Evolutionary conservation across 2,329 filamentous ascomycete genomes (phyloP).

Genomic region (Alternaria dauci): DNA sequence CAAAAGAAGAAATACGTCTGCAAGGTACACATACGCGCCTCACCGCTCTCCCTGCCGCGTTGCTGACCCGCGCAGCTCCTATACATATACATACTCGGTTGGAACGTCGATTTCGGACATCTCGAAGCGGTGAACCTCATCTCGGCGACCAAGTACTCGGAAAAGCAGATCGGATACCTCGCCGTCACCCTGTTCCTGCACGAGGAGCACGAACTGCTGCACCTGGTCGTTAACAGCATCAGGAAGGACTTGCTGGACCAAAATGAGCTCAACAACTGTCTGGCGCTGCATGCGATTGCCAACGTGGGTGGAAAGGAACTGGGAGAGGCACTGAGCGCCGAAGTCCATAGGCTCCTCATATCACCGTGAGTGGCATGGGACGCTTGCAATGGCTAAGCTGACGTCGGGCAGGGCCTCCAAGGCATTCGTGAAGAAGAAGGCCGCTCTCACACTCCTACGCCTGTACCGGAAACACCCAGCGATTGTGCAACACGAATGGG

Average conservation of each 20-base stretch:
- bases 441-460: slow-evolving; percentile 88
- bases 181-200: slow-evolving; percentile 97
- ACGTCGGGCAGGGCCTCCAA: slow-evolving; percentile 73
- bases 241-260: slow-evolving; percentile 93
- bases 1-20: slow-evolving; percentile 99
- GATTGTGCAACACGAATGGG: slow-evolving; percentile 96
- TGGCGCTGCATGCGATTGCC: slow-evolving; percentile 95
- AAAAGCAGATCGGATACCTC: slow-evolving; percentile 98
- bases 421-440: slow-evolving; percentile 99
- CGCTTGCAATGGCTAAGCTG: slow-evolving; percentile 21
- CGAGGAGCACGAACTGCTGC: slow-evolving; percentile 94
- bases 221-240: slow-evolving; percentile 98
- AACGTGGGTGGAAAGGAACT: slow-evolving; percentile 97
- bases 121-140: slow-evolving; percentile 98
- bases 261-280: slow-evolving; percentile 96
- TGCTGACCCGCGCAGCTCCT: slow-evolving; percentile 67
- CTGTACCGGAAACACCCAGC: slow-evolving; percentile 93
- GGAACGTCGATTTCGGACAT: slow-evolving; percentile 99
- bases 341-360: slow-evolving; percentile 93
- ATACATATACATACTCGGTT: slow-evolving; percentile 98
- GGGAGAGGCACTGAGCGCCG: slow-evolving; percentile 89
- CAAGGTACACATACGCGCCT: slow-evolving; percentile 67
- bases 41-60: neutral
- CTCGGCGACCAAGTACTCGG: slow-evolving; percentile 95
- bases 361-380: slow-evolving; percentile 74